phyloP scores from a whole-genome alignment of 768 basidiomycete genomes.

The Leccinum pellstonianum region DNA sequence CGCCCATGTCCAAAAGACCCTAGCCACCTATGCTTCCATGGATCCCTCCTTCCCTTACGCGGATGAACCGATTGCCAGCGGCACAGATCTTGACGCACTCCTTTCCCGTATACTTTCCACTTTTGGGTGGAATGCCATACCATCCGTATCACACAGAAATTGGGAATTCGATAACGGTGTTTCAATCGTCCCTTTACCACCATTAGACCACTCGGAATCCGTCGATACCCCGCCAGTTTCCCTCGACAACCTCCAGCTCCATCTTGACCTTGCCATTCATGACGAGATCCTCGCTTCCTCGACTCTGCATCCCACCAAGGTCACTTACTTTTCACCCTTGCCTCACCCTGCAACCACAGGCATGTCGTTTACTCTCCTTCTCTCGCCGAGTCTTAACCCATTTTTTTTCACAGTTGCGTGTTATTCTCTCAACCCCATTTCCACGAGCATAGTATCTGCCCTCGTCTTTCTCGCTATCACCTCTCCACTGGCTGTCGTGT shows the following conservation, averaged over 20 bases:
- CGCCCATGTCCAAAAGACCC: constrained; percentile 42
- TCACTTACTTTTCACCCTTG: constrained; percentile 25
- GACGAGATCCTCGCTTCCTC: constrained; percentile 25
- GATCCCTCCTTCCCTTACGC: constrained; percentile 32
- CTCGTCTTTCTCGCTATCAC: constrained; percentile 18
- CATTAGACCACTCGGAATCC: neutral
- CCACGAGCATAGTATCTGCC: constrained; percentile 14
- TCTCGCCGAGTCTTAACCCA: constrained; percentile 1
- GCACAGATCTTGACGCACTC: constrained; percentile 43
- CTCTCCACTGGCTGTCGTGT: constrained; percentile 19
- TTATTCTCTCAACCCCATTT: constrained; percentile 10
- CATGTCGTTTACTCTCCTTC: constrained; percentile 7
- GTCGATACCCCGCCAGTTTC: constrained; percentile 6
- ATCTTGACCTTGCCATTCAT: constrained; percentile 29
- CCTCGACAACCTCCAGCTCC: constrained; percentile 23
- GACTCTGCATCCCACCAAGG: constrained; percentile 25
- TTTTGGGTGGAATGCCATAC: constrained; percentile 39
- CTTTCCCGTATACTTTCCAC: constrained; percentile 41
- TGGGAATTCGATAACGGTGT: constrained; percentile 34
- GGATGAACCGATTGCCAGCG: constrained; percentile 18
- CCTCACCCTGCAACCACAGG: constrained; percentile 15
- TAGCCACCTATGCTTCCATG: constrained; percentile 46
- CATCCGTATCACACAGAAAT: constrained; percentile 14
- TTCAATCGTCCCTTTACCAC: constrained; percentile 19
- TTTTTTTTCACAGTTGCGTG: constrained; percentile 7